A percentile compares a stretch with the other conserved stretches of the same genome.
Evolutionary conservation across 2,329 filamentous ascomycete genomes (phyloP).

Genomic region (Phaeosphaeriaceae sp.): DNA sequence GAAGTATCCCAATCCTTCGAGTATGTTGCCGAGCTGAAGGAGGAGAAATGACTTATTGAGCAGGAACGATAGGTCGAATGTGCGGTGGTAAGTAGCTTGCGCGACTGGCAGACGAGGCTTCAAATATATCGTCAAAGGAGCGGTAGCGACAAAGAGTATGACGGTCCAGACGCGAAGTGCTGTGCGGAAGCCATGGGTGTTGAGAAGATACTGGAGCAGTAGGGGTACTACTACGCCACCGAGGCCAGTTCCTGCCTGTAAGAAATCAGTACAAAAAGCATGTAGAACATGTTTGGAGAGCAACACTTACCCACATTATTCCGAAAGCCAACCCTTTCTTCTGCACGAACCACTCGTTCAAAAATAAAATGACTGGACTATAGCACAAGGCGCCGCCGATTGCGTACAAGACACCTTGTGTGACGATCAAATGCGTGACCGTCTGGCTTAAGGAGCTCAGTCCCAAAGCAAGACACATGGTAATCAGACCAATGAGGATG

Average conservation of each 20-base stretch:
- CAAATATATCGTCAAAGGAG: constrained; percentile 41
- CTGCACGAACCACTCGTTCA: constrained; percentile 69
- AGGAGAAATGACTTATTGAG: constrained; percentile 37
- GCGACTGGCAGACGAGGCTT: constrained; percentile 42
- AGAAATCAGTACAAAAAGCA: neutral
- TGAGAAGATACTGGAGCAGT: constrained; percentile 49
- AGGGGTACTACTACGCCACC: constrained; percentile 55
- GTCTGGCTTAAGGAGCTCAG: constrained; percentile 58
- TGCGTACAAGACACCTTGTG: constrained; percentile 68
- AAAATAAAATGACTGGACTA: constrained; percentile 63
- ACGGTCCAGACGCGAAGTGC: constrained; percentile 51
- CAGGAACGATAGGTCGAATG: constrained; percentile 42
- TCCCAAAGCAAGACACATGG: constrained; percentile 31
- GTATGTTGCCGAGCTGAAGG: constrained; percentile 44
- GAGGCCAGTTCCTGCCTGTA: constrained; percentile 46
- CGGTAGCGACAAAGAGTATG: constrained; percentile 34
- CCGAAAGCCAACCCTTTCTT: constrained; percentile 68
- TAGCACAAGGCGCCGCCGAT: constrained; percentile 64
- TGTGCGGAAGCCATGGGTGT: constrained; percentile 49
- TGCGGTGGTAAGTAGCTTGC: constrained; percentile 16
- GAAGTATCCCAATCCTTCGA: constrained; percentile 49
- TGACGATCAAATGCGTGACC: constrained; percentile 63
- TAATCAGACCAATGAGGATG: constrained; percentile 44
- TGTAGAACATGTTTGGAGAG: no score
- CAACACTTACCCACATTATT: constrained; percentile 60